Base-by-base conservation (phyloP, 1,284 basidiomycete species). In the Ganoderma meredithae region DNA sequence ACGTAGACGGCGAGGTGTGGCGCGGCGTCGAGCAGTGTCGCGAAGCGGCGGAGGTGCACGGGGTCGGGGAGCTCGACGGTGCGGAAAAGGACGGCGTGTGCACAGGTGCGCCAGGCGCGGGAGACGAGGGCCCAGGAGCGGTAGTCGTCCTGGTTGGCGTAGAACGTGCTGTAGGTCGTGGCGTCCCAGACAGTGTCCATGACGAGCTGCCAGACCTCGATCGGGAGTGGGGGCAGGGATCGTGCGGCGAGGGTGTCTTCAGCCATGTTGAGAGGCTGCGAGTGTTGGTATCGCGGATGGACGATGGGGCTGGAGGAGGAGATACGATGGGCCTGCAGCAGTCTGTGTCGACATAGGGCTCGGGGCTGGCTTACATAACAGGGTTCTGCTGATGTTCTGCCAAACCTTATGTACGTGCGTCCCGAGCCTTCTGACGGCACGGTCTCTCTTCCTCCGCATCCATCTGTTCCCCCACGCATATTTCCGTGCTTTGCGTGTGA, bases 61-160 rank as follows among this genome's bases (percentile, higher is more conserved):
- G 25, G 5, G 53, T 55, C 27, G 13, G 25, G 13, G 27, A 55
- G 53, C 55, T 58, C 55, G 33, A 39, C 33, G 55, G 33, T 39
- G 17, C n/a, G 33, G 55, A 58, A 58, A 19, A 58, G 55, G 55
- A 58, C 55, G 10, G 55, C 10, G 33, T 58, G 55, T 2, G 55
- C 55, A 7, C 55, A 58, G 19, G n/a, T 19, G 10, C 31, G 15
- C 55, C 55, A 39, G 17, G 55, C 15, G 10, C 55, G 33, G 33
- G 33, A 39, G 33, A 58, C 33, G 55, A 58, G 55, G 17, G 55
- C 55, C 55, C 55, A 58, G 55, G 55, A 58, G 33, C 55, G 55
- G 33, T 58, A 58, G 55, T 58, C 33, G 55, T 9, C 19, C 33
- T 58, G 55, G 17, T 58, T 39, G 31, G 55, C 3, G 55, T 39